Percentiles rank a stretch among this genome's conserved stretches.
phyloP scores from a whole-genome alignment of 495 filamentous ascomycete genomes.

The Aspergillus cavernicola region DNA sequence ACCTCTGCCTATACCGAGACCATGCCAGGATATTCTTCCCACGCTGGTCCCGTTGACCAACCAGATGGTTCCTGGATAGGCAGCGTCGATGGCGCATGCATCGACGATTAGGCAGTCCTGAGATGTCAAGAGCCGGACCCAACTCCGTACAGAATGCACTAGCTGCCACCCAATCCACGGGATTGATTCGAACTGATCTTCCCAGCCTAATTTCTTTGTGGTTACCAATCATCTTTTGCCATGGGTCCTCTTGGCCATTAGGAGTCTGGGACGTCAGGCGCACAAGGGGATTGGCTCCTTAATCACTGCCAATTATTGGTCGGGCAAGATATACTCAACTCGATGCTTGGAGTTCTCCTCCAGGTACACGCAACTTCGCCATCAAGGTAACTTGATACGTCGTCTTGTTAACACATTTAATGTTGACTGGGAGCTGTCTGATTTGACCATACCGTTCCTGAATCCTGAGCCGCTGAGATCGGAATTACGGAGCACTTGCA shows the following conservation, averaged over 20 bases:
- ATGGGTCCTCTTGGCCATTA: slow-evolving; percentile 4
- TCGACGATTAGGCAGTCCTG: slow-evolving; percentile 1
- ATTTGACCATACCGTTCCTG: no score
- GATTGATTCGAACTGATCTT: slow-evolving; percentile 19
- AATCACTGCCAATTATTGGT: not conserved
- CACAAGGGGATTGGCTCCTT: slow-evolving; percentile 15
- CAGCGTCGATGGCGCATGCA: slow-evolving; percentile 8
- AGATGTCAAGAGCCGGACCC: not conserved
- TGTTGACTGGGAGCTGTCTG: no score
- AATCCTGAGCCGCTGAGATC: not conserved
- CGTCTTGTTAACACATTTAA: no score
- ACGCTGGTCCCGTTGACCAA: slow-evolving; percentile 9
- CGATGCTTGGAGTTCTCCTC: no score
- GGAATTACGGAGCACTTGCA: not conserved
- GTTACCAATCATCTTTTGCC: slow-evolving; percentile 15
- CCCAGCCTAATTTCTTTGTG: slow-evolving; percentile 11
- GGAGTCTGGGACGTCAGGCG: not conserved
- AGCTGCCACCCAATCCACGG: slow-evolving; percentile 21
- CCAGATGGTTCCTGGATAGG: slow-evolving; percentile 10
- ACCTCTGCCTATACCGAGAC: slow-evolving; percentile 4
- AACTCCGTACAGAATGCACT: not conserved
- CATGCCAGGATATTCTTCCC: slow-evolving; percentile 13
- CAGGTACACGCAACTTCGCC: no score
- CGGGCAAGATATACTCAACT: no score
- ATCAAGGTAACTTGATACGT: no score